phyloP scores from a whole-genome alignment of 176 grass and related monocot genomes.

The Rhynchospora breviuscula region DNA sequence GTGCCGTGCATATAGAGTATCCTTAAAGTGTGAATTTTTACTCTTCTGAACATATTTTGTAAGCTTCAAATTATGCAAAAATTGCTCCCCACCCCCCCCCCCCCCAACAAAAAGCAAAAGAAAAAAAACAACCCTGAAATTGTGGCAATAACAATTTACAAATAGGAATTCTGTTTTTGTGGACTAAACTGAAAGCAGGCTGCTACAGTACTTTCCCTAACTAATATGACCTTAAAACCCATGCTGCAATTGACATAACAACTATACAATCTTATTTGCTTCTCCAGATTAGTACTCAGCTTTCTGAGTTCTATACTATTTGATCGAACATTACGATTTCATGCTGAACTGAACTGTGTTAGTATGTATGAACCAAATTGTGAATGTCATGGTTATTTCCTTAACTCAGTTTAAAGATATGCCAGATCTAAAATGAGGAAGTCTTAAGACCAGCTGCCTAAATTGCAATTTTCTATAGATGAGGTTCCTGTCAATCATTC shows the following conservation, averaged over 20 bases:
- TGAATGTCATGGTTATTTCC: not conserved
- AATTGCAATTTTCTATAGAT: not conserved
- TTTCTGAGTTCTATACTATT: not conserved
- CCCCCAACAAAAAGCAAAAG: too few species aligned
- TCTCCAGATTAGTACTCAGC: not conserved
- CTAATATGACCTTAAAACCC: not conserved
- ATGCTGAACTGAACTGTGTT: not conserved
- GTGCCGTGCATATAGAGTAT: slow-evolving; percentile 22
- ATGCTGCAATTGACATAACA: not conserved
- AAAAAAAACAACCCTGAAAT: not conserved
- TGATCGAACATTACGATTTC: not conserved
- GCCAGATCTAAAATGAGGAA: slow-evolving; percentile 24
- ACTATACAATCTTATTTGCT: not conserved
- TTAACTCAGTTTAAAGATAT: slow-evolving; percentile 18
- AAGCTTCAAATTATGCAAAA: not conserved
- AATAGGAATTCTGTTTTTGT: not conserved
- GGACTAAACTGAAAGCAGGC: not conserved
- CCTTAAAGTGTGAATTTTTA: not conserved
- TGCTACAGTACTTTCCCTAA: not conserved
- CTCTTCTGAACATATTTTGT: not conserved
- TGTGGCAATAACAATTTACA: not conserved
- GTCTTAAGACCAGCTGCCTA: not conserved
- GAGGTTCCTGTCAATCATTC: not conserved
- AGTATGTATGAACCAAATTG: not conserved
- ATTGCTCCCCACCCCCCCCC: not conserved